These are phyloP conservation scores for Fusarium penzigii DNA, from an alignment of 2,329 filamentous ascomycete genomes.

Conservation along the genomic window DNA sequence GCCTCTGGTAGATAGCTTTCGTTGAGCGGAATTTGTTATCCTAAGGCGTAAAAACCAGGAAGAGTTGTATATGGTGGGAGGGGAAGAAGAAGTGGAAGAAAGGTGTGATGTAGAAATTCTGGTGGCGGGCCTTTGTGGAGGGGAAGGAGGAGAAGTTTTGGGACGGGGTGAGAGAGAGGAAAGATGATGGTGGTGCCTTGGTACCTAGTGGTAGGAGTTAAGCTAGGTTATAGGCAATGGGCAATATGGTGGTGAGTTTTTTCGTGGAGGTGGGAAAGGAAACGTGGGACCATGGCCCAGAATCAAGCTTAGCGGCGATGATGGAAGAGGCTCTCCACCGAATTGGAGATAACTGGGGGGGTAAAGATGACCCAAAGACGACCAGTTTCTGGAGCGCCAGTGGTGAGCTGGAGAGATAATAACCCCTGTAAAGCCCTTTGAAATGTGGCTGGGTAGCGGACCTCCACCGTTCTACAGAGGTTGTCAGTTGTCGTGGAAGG, in stretches of 20 bases:
- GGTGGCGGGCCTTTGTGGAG: conserved; percentile 18
- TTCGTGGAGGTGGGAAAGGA: conserved; percentile 22
- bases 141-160: neutral
- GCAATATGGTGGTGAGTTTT: conserved; percentile 25
- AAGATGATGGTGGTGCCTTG: conserved; percentile 25
- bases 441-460: neutral
- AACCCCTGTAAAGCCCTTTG: neutral
- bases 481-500: no score
- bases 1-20: conserved; percentile 7
- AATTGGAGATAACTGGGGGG: neutral
- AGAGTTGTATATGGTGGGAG: conserved; percentile 13
- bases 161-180: neutral
- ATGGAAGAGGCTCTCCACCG: conserved; percentile 25
- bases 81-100: conserved; percentile 5
- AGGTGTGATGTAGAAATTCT: conserved; percentile 24
- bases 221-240: no score
- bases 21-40: conserved; percentile 5
- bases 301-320: conserved; percentile 24
- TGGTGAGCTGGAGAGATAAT: neutral
- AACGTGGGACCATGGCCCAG: conserved; percentile 18
- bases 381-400: no score
- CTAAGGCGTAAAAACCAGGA: conserved; percentile 4
- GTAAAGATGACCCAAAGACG: no score
- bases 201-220: no score
- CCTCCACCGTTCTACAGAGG: neutral